Evolutionary conservation across 148 eudicot species (phyloP).

Genomic region (Diospyros kaki): DNA sequence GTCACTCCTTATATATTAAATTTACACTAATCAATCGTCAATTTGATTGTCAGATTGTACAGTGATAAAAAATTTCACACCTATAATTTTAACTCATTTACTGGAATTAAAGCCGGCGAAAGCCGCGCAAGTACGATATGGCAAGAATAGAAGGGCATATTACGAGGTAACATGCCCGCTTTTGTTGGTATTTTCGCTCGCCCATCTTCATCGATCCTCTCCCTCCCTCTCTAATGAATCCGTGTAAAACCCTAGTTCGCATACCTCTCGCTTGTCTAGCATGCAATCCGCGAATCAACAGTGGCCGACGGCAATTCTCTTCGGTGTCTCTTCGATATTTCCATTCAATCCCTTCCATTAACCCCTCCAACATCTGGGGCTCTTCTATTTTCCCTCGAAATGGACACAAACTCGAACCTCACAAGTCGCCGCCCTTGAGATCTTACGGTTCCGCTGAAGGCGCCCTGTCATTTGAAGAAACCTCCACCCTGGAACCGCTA

Average conservation of each 20-base stretch:
- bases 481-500: conserved; percentile 15
- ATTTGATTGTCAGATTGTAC: too few relatives aligned
- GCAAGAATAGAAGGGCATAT: too few relatives aligned
- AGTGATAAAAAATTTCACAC: too few relatives aligned
- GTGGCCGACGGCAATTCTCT: conserved; percentile 4
- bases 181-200: not conserved
- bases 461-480: conserved; percentile 28
- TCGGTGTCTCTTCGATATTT: conserved; percentile 4
- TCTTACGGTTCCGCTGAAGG: conserved; percentile 14
- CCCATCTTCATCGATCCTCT: not conserved
- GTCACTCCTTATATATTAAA: too few relatives aligned
- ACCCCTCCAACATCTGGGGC: not conserved
- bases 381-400: conserved; percentile 8
- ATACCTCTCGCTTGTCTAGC: conserved; percentile 32
- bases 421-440: conserved; percentile 16
- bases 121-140: too few relatives aligned
- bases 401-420: conserved; percentile 25
- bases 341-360: conserved; percentile 1
- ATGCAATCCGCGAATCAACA: conserved; percentile 4
- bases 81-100: too few relatives aligned
- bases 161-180: too few relatives aligned
- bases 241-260: conserved; percentile 62
- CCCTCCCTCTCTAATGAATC: conserved; percentile 26
- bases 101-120: too few relatives aligned
- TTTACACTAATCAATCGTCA: too few relatives aligned